Conservation (phyloP, 2,329 filamentous ascomycete genomes). For the Aspergillus amoenus region DNA sequence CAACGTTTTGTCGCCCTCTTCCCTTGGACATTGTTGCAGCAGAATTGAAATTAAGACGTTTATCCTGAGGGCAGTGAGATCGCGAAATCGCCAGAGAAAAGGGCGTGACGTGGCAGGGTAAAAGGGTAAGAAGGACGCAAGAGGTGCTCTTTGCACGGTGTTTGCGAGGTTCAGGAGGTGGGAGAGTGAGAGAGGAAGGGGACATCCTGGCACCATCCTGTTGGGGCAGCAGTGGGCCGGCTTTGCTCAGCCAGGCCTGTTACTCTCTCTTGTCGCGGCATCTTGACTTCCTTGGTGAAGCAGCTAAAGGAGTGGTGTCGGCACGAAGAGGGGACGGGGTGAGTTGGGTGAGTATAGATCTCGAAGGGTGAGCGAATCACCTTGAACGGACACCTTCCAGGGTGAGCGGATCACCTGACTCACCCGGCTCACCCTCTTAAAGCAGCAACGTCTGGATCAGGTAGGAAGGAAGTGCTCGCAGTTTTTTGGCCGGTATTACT, state of each 20-base stretch:
- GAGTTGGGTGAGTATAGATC: background rate
- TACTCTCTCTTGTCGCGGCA: background rate
- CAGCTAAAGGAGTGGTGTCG: conserved; percentile 7
- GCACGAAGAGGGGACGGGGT: conserved; percentile 2
- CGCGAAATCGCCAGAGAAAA: background rate
- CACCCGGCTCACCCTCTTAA: conserved; percentile 16
- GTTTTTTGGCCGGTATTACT: background rate
- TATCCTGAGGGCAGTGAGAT: background rate
- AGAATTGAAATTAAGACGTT: background rate
- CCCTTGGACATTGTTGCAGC: background rate
- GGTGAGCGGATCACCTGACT: conserved; percentile 14
- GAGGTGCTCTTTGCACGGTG: background rate
- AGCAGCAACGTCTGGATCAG: conserved; percentile 10
- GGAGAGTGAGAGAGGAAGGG: conserved; percentile 6
- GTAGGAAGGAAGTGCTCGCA: background rate
- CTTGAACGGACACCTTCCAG: background rate
- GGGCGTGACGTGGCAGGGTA: background rate
- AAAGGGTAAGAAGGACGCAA: background rate
- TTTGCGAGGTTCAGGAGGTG: background rate
- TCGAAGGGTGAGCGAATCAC: conserved; percentile 2
- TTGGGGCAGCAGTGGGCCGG: background rate
- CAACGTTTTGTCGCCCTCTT: conserved; percentile 8
- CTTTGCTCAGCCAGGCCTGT: background rate
- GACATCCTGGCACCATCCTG: background rate
- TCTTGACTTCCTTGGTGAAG: conserved; percentile 7